A percentile compares a stretch with the other conserved stretches of the same genome.
phyloP scores from a whole-genome alignment of 495 filamentous ascomycete genomes.

The Letharia columbiana region DNA sequence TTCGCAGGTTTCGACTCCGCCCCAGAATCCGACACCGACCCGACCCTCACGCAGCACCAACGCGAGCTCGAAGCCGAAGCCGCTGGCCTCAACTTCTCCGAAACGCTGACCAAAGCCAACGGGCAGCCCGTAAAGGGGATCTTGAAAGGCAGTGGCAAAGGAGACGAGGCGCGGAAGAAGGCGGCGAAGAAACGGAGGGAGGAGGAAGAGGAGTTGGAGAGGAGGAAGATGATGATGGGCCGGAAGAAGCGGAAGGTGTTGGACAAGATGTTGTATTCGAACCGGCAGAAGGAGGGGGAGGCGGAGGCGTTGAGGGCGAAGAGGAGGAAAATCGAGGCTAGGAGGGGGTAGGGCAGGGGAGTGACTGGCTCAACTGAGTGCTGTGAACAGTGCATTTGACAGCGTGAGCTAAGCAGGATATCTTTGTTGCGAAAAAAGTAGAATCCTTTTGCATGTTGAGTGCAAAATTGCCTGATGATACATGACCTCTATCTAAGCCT shows the following conservation, averaged over 20 bases:
- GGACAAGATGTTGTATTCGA: slow-evolving; percentile 86
- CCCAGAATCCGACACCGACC: slow-evolving; percentile 48
- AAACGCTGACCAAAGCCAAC: slow-evolving; percentile 28
- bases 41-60: slow-evolving; percentile 55
- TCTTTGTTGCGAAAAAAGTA: slow-evolving; percentile 9
- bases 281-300: slow-evolving; percentile 75
- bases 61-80: slow-evolving; percentile 89
- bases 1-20: slow-evolving; percentile 39
- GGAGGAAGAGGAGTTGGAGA: slow-evolving; percentile 75
- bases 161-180: slow-evolving; percentile 48
- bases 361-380: background rate
- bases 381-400: background rate
- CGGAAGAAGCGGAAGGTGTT: slow-evolving; percentile 83
- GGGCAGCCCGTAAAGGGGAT: slow-evolving; percentile 33
- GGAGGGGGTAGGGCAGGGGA: background rate
- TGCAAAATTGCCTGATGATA: background rate
- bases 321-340: slow-evolving; percentile 45
- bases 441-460: slow-evolving; percentile 3
- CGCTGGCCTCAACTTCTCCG: slow-evolving; percentile 45
- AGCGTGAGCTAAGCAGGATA: background rate
- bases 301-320: slow-evolving; percentile 67
- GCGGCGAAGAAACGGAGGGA: slow-evolving; percentile 58
- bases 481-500: background rate
- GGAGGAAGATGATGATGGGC: slow-evolving; percentile 87
- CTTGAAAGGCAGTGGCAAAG: slow-evolving; percentile 32